Evolutionary conservation across 2,329 filamentous ascomycete species (phyloP).

Genomic region (Alternaria atra): DNA sequence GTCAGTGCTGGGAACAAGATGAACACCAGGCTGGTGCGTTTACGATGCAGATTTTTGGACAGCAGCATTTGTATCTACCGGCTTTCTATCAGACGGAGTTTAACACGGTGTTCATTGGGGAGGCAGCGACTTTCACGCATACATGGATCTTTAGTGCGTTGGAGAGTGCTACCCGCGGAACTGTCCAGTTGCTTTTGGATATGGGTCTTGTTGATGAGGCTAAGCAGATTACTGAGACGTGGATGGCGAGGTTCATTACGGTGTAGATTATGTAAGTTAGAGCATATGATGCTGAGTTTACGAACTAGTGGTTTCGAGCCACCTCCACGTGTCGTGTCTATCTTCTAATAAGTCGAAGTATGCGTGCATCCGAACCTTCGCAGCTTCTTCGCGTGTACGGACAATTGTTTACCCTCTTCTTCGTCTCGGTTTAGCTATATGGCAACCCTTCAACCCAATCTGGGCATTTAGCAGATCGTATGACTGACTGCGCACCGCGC

Average conservation of each 20-base stretch:
- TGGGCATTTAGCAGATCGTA: too few relatives aligned
- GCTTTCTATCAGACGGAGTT: conserved; percentile 73
- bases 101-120: conserved; percentile 69
- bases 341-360: too few relatives aligned
- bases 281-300: too few relatives aligned
- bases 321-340: too few relatives aligned
- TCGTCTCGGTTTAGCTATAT: too few relatives aligned
- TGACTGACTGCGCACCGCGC: too few relatives aligned
- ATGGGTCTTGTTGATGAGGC: conserved; percentile 73
- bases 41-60: conserved; percentile 66
- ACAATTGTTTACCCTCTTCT: too few relatives aligned
- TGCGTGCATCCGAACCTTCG: too few relatives aligned
- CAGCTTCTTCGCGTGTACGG: too few relatives aligned
- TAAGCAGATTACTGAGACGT: conserved; percentile 67
- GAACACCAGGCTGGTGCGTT: conserved; percentile 67
- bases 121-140: conserved; percentile 67
- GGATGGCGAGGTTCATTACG: conserved; percentile 71
- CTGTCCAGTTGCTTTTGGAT: conserved; percentile 67
- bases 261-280: not conserved
- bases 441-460: too few relatives aligned
- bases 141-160: conserved; percentile 72
- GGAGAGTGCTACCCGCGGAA: conserved; percentile 69
- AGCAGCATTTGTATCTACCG: conserved; percentile 73
- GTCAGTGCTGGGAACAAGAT: conserved; percentile 70
- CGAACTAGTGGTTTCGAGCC: too few relatives aligned